Conservation (phyloP, 1,284 basidiomycete genomes). For the Rhodotorula sp. region DNA sequence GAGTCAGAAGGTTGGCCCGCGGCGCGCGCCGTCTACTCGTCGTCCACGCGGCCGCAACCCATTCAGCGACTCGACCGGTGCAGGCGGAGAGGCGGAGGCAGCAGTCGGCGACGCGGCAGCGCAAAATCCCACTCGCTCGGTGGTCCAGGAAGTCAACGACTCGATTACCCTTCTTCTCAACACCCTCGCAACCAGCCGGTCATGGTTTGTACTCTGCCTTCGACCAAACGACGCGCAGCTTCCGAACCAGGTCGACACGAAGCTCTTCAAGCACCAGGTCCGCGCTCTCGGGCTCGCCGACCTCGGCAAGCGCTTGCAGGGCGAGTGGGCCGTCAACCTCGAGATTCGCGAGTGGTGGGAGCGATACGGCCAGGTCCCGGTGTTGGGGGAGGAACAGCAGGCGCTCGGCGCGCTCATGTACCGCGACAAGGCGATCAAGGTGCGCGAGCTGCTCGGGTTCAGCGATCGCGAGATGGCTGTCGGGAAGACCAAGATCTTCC, state of each 20-base stretch:
- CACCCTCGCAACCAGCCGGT: slow-evolving; percentile 32
- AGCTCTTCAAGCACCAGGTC: slow-evolving; percentile 88
- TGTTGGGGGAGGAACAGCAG: slow-evolving; percentile 58
- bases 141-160: slow-evolving; percentile 36
- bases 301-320: slow-evolving; percentile 66
- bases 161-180: slow-evolving; percentile 32
- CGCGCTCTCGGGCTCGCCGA: slow-evolving; percentile 75
- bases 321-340: slow-evolving; percentile 77
- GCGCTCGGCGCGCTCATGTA: slow-evolving; percentile 48
- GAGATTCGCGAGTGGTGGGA: slow-evolving; percentile 83
- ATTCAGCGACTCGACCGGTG: slow-evolving; percentile 34
- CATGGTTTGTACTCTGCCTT: slow-evolving; percentile 89
- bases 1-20: slow-evolving; percentile 86
- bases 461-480: slow-evolving; percentile 71
- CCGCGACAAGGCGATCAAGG: slow-evolving; percentile 49
- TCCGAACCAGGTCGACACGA: slow-evolving; percentile 87
- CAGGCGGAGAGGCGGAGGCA: slow-evolving; percentile 53
- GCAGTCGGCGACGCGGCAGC: not conserved
- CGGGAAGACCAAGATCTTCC: slow-evolving; percentile 81
- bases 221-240: slow-evolving; percentile 93
- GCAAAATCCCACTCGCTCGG: slow-evolving; percentile 5
- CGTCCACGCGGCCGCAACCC: slow-evolving; percentile 59
- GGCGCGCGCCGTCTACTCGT: slow-evolving; percentile 83
- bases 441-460: slow-evolving; percentile 64
- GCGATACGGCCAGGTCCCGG: slow-evolving; percentile 62